A percentile compares a stretch with the other conserved stretches of the same genome.
phyloP scores from a whole-genome alignment of 2,329 filamentous ascomycete species.

The Herpotrichia juniperi region DNA sequence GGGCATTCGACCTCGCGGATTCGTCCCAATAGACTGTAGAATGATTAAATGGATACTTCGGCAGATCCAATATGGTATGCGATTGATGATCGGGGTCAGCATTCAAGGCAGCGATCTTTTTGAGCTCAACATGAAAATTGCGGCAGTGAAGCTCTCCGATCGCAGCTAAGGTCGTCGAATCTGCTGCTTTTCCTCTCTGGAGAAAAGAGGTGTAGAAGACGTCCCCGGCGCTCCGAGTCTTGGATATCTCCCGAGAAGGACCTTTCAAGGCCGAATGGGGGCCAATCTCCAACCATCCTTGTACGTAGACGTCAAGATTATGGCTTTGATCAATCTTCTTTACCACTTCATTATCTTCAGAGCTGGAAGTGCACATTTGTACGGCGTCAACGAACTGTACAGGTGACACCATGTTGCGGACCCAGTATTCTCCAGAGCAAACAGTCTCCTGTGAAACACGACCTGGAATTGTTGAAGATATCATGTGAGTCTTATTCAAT shows the following conservation, averaged over 20 bases:
- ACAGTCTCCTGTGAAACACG: not conserved
- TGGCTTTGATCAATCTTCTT: no score
- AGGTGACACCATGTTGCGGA: constrained; percentile 15
- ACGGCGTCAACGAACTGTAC: constrained; percentile 14
- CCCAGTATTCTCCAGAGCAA: constrained; percentile 11
- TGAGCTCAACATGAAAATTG: not conserved
- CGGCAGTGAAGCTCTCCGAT: not conserved
- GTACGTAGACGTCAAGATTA: no score
- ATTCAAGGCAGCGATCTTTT: not conserved
- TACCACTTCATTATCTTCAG: not conserved
- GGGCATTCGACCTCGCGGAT: no score
- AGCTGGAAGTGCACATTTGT: not conserved
- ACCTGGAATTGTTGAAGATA: constrained; percentile 11
- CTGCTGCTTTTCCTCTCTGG: not conserved
- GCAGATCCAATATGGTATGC: not conserved
- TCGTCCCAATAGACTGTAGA: not conserved
- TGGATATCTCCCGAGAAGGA: not conserved
- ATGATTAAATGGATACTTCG: not conserved
- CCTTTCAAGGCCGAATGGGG: constrained; percentile 1
- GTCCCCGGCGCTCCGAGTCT: not conserved
- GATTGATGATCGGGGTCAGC: not conserved
- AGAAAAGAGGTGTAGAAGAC: not conserved
- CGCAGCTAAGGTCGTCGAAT: not conserved
- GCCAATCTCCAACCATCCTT: not conserved
- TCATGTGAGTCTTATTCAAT: constrained; percentile 1